Conservation (phyloP, 345 rosid genomes). For the Lenwebbia sp. region DNA sequence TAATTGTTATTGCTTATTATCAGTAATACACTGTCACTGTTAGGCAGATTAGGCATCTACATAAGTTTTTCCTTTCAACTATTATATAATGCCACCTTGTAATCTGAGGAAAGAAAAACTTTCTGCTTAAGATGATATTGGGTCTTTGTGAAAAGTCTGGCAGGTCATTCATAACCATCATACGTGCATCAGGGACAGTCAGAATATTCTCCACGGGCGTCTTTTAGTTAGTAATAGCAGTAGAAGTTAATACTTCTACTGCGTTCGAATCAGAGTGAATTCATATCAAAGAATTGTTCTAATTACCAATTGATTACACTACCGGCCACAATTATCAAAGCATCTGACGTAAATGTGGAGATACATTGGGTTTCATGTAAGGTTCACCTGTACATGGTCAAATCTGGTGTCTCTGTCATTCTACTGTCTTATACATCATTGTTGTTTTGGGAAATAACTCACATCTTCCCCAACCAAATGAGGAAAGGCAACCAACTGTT, state of each 20-base stretch:
- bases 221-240: not conserved
- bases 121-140: not conserved
- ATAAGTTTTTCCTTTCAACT: not conserved
- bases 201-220: not conserved
- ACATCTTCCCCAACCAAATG: not conserved
- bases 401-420: not conserved
- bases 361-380: not conserved
- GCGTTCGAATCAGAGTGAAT: not conserved
- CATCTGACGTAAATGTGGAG: not conserved
- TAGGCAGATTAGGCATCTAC: not conserved
- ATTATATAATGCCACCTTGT: not conserved
- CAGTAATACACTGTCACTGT: not conserved
- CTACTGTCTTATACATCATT: not conserved
- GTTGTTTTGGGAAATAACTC: not conserved
- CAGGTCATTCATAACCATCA: not conserved
- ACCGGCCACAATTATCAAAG: not conserved
- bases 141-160: not conserved
- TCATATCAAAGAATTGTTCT: not conserved
- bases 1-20: constrained; percentile 5
- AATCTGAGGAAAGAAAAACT: not conserved
- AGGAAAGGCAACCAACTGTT: not conserved
- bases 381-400: not conserved
- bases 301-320: not conserved
- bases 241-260: not conserved
- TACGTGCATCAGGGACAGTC: not conserved